phyloP scores from a whole-genome alignment of 305 asterid species.

The Ajuga reptans region DNA sequence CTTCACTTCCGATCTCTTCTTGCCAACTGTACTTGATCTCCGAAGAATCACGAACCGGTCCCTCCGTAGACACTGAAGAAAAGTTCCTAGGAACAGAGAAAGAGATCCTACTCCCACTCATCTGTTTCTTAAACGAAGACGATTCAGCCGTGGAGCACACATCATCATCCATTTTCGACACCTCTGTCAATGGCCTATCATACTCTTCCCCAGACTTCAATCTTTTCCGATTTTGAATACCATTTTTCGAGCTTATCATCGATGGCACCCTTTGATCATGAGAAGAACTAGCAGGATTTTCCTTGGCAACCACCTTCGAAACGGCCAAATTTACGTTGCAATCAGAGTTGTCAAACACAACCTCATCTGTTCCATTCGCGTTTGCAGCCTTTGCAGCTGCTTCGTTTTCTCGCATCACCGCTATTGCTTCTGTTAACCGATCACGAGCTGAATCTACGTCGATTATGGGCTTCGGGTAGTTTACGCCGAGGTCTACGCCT shows the following conservation, averaged over 20 bases:
- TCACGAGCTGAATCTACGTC: conserved; percentile 69
- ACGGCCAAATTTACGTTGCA: conserved; percentile 13
- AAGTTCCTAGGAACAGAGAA: conserved; percentile 51
- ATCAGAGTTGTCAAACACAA: conserved; percentile 61
- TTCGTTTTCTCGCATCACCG: conserved; percentile 49
- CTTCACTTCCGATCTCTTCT: conserved; percentile 31
- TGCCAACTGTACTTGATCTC: conserved; percentile 27
- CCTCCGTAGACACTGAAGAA: conserved; percentile 29
- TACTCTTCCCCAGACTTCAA: conserved; percentile 33
- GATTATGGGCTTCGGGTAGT: conserved; percentile 73
- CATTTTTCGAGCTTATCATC: conserved; percentile 24
- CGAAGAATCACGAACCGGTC: conserved; percentile 30
- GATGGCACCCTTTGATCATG: conserved; percentile 78
- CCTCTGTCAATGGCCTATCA: conserved; percentile 20
- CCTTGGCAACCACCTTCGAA: conserved; percentile 31
- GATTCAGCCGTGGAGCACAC: conserved; percentile 90
- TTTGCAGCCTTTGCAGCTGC: conserved; percentile 33
- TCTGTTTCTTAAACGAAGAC: conserved; percentile 46
- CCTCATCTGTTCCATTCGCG: conserved; percentile 40
- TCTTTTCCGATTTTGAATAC: conserved; percentile 37
- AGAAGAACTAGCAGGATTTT: conserved; percentile 60
- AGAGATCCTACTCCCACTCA: conserved; percentile 32
- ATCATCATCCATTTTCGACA: conserved; percentile 42
- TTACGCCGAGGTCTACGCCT: conserved; percentile 73
- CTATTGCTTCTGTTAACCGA: conserved; percentile 61